phyloP scores from a whole-genome alignment of 1,284 basidiomycete genomes.

The Fomitiporia mediterranea region DNA sequence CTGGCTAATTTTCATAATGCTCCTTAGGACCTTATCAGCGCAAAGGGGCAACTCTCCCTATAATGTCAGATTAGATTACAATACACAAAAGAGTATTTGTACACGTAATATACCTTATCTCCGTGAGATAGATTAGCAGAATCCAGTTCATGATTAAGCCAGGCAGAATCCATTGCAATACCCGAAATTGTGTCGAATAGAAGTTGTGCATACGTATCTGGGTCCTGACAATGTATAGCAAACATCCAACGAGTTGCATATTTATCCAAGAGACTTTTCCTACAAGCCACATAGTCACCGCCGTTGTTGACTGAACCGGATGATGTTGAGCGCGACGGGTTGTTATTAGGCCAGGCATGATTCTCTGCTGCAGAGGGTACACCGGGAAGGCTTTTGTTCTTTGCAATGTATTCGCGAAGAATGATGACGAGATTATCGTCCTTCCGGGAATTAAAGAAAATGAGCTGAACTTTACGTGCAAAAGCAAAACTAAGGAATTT shows the following conservation, averaged over 20 bases:
- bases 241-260: constrained; percentile 62
- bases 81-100: not conserved
- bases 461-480: constrained; percentile 11
- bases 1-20: constrained; percentile 51
- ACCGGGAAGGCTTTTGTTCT: constrained; percentile 54
- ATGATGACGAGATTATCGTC: constrained; percentile 58
- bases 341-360: constrained; percentile 45
- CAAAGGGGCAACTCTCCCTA: constrained; percentile 19
- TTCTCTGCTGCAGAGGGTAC: constrained; percentile 44
- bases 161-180: constrained; percentile 36
- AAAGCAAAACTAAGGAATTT: not conserved
- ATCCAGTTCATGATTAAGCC: not conserved
- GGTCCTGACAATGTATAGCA: constrained; percentile 56
- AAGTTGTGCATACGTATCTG: constrained; percentile 41
- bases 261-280: constrained; percentile 43
- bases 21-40: constrained; percentile 42
- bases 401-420: constrained; percentile 58
- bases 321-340: constrained; percentile 34
- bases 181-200: constrained; percentile 49
- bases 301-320: constrained; percentile 52
- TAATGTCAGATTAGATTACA: constrained; percentile 33
- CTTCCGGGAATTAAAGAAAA: constrained; percentile 39
- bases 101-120: constrained; percentile 25
- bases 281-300: constrained; percentile 56
- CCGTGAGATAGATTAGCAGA: constrained; percentile 32